These are phyloP conservation scores for Coccomyxa subellipsoidea DNA, from an alignment of 163 green algal genomes.

Conservation along the genomic window DNA sequence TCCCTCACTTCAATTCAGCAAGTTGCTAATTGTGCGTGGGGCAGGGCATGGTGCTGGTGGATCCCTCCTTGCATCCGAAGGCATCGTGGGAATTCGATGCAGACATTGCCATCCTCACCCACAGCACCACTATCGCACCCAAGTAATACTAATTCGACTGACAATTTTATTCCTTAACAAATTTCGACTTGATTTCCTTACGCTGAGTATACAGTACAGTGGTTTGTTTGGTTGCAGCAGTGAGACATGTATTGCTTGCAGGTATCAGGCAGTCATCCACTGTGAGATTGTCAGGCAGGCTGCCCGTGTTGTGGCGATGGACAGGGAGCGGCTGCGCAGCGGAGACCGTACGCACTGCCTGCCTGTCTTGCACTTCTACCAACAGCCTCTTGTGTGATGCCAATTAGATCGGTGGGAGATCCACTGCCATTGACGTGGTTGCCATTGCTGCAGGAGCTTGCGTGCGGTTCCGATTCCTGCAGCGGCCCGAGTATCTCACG, in stretches of 20 bases:
- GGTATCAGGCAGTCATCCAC: constrained; percentile 80
- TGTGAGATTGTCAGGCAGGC: constrained; percentile 85
- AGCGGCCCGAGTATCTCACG: constrained; percentile 60
- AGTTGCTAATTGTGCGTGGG: not conserved
- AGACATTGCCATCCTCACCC: constrained; percentile 91
- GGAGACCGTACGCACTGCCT: constrained; percentile 47
- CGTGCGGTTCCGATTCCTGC: constrained; percentile 86
- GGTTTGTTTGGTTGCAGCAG: not conserved
- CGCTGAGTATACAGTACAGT: constrained; percentile 49
- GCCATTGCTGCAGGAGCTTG: constrained; percentile 33
- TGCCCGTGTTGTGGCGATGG: constrained; percentile 84
- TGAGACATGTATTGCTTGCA: not conserved
- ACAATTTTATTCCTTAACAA: too few species aligned
- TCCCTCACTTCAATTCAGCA: not conserved
- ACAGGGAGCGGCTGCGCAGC: constrained; percentile 73
- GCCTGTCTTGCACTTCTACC: not conserved
- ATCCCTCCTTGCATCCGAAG: constrained; percentile 52
- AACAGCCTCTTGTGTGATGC: not conserved
- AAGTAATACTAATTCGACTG: too few species aligned
- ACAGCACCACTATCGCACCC: constrained; percentile 88
- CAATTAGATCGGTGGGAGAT: not conserved
- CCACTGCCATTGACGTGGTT: too few species aligned
- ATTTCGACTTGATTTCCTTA: too few species aligned
- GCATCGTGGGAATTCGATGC: constrained; percentile 89
- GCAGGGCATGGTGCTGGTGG: constrained; percentile 77